These are phyloP conservation scores for Penicillium janthinellum DNA, from an alignment of 2,329 filamentous ascomycete species.

Conservation along the genomic window DNA sequence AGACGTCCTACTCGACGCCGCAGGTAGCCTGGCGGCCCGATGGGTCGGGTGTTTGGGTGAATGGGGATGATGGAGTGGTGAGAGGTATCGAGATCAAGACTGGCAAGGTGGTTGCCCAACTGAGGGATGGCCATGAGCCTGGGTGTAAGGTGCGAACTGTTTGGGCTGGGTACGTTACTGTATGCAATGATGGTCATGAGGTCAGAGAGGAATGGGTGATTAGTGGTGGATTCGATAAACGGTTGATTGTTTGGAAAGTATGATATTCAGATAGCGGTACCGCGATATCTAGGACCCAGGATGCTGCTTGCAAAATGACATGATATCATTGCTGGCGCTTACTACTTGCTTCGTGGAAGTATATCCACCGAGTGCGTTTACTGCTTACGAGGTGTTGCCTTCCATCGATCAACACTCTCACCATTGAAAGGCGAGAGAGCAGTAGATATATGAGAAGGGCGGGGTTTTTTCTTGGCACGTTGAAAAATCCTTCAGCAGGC, in stretches of 20 bases:
- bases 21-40: slow-evolving; percentile 63
- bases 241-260: slow-evolving; percentile 58
- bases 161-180: slow-evolving; percentile 54
- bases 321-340: neutral
- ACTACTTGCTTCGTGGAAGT: neutral
- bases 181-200: slow-evolving; percentile 24
- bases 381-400: slow-evolving; percentile 42
- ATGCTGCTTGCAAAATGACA: neutral
- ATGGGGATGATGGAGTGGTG: slow-evolving; percentile 65
- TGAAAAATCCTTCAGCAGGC: slow-evolving; percentile 66
- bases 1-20: slow-evolving; percentile 65
- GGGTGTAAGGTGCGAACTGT: slow-evolving; percentile 62
- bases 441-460: slow-evolving; percentile 53
- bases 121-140: slow-evolving; percentile 57
- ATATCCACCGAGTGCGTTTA: slow-evolving; percentile 8
- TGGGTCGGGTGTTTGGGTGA: slow-evolving; percentile 64
- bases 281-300: neutral
- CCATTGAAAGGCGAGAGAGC: slow-evolving; percentile 43
- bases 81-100: slow-evolving; percentile 61
- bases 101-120: slow-evolving; percentile 56
- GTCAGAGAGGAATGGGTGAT: slow-evolving; percentile 56
- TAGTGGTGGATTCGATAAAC: slow-evolving; percentile 67
- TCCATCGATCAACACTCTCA: slow-evolving; percentile 52
- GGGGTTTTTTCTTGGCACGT: slow-evolving; percentile 63
- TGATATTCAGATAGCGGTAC: neutral